A percentile compares a stretch with the other conserved stretches of the same genome.
phyloP scores from a whole-genome alignment of 2,329 filamentous ascomycete genomes.

The Lecanosticta acicola region DNA sequence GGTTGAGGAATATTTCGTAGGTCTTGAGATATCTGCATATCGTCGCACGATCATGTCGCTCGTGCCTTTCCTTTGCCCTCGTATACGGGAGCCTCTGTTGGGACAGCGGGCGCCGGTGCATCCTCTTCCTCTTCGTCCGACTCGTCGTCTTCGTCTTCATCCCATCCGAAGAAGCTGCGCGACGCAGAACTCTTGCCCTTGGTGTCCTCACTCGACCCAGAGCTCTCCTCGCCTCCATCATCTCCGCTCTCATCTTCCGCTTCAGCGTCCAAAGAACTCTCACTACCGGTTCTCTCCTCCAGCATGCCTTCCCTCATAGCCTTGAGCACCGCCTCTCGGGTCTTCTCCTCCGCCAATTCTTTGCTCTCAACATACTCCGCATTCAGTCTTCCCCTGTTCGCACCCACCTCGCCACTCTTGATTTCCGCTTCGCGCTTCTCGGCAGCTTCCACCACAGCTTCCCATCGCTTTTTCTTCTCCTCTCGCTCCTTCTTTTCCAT shows the following conservation, averaged over 20 bases:
- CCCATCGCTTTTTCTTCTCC: constrained; percentile 74
- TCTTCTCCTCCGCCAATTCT: constrained; percentile 81
- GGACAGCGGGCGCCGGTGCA: constrained; percentile 1
- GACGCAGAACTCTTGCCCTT: constrained; percentile 36
- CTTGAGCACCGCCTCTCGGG: constrained; percentile 66
- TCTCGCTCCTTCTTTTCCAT: constrained; percentile 96
- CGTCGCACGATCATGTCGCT: constrained; percentile 6
- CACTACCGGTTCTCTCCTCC: constrained; percentile 41
- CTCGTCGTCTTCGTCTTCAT: constrained; percentile 47
- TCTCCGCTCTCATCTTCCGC: constrained; percentile 33
- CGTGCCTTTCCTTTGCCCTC: constrained; percentile 43
- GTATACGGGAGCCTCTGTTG: constrained; percentile 19
- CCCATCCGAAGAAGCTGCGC: constrained; percentile 67
- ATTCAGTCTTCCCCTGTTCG: constrained; percentile 57
- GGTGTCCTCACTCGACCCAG: constrained; percentile 27
- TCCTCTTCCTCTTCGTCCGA: constrained; percentile 40
- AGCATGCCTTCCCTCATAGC: constrained; percentile 59
- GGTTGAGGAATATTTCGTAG: no score
- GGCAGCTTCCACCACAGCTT: constrained; percentile 77
- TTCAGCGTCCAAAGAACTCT: constrained; percentile 43
- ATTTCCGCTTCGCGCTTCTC: constrained; percentile 81
- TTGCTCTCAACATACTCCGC: constrained; percentile 94
- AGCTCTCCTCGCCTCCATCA: constrained; percentile 28
- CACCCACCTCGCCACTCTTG: constrained; percentile 62
- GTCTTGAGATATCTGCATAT: no score